Percentiles rank a stretch among this genome's conserved stretches.
phyloP scores from a whole-genome alignment of 768 basidiomycete genomes.

The Naematelia encephala region DNA sequence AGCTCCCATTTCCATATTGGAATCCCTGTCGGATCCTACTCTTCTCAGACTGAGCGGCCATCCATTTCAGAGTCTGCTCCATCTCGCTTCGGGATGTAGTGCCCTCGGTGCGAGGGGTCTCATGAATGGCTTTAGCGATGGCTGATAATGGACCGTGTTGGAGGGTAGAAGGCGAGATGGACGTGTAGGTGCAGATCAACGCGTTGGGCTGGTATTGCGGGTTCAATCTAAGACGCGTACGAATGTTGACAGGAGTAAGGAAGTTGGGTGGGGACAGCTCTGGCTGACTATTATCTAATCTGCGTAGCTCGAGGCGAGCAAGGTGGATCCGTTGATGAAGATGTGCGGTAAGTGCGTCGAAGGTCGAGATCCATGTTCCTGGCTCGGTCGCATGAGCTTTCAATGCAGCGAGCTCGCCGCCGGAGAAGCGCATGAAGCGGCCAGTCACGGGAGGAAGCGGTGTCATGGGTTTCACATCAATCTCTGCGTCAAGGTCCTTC shows the following conservation, averaged over 20 bases:
- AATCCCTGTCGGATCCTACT: conserved; percentile 9
- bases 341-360: conserved; percentile 22
- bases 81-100: conserved; percentile 4
- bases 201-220: conserved; percentile 25
- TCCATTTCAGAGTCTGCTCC: conserved; percentile 19
- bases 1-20: conserved; percentile 8
- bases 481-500: not conserved
- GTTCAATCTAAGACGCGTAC: conserved; percentile 12
- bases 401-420: conserved; percentile 2
- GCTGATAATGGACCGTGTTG: conserved; percentile 10
- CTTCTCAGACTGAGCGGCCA: conserved; percentile 19
- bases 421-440: conserved; percentile 16
- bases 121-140: conserved; percentile 13
- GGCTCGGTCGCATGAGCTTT: conserved; percentile 9
- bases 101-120: conserved; percentile 7
- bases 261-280: conserved; percentile 12
- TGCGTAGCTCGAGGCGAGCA: conserved; percentile 12
- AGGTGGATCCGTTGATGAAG: conserved; percentile 19
- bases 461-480: not conserved
- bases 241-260: conserved; percentile 30
- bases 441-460: conserved; percentile 5
- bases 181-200: conserved; percentile 8
- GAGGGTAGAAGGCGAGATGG: conserved; percentile 10
- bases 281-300: conserved; percentile 1
- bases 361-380: conserved; percentile 17